Evolutionary conservation across 805 yeast species (phyloP), one percentile per base, ranked within the genome.

Genomic region (Spathaspora gorwiae): DNA sequence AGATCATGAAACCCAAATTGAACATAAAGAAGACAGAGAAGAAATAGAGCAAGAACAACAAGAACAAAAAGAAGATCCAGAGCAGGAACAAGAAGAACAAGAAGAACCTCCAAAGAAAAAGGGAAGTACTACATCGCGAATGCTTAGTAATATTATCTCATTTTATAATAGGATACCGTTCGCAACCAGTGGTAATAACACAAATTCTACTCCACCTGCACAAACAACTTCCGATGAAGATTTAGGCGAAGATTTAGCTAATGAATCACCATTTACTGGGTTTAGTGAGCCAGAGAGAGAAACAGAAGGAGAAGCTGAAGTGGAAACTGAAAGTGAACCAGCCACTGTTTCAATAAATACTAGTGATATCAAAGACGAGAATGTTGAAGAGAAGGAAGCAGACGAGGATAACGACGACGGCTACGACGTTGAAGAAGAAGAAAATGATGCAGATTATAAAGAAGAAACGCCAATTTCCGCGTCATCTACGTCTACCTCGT

Each of bases 21-120:
- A 47, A 26, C 60, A 60, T 43, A 66, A 61, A 26, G 32, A 52
- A 7, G 68, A 62, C 35, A 26, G 39, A 37, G 37, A 65, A 51
- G 73, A 71, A 26, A 19, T 19, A 19, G 41, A 46, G 29, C 52
- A 42, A 10, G 49, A 45, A 13, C 51, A 47, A 30, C 39, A 38
- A 19, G 60, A 65, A 7, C 57, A 51, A 34, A 49, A 53, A 35
- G 39, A 40, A n/a, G 39, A 46, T 42, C 51, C 45, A n/a, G 53
- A 50, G n/a, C 56, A 47, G 13, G 59, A 47, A 24, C 56, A 51
- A 42, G 47, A 6, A 41, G 39, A 38, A 27, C 39, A 34, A 29
- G 39, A 35, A 29, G 34, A 19, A 13, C 13, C 29, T 15, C 43
- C 43, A 24, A 43, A 40, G 33, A 39, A 43, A 33, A 33, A 43